Evolutionary conservation across 2,329 filamentous ascomycete genomes (phyloP), one percentile per base, ranked within the genome.

Genomic region (Penicillium sp.): DNA sequence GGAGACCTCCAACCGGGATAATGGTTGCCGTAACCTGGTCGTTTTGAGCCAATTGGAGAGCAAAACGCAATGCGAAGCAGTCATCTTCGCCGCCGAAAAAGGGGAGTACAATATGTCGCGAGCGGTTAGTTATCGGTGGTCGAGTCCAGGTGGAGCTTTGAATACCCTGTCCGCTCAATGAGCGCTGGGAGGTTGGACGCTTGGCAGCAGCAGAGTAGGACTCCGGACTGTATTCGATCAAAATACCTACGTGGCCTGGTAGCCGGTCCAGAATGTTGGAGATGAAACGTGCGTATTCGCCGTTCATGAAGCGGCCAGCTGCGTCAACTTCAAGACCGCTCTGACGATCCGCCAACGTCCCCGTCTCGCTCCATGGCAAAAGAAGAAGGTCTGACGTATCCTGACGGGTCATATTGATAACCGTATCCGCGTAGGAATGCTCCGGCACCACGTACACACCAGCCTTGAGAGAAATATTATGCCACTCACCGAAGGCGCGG

Each of bases 11-110:
- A 24, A 89, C 78, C 54, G 85, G 84, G 1, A 88, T 76, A 28
- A 96, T 81, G 0, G 89, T 92, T 0, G 86, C 89, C 0, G 89
- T 92, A 24, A 96, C 84, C 39, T 88, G 83, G 4, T 83, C 80
- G 63, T 91, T 94, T 67, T 87, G 85, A 0, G 87, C 89, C 0
- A 99, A 80, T 65, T 96, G 92, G 3, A 97, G 78, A 3, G 92
- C 87, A 22, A 97, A 82, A 1, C 86, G 80, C 0, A 97, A 79
- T 0, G 91, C 92, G 4, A 87, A 83, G 7, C 84, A 82, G 64
- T 96, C 92, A 65, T 99, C 94, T 1, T 79, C 75, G 8, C 89
- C 89, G 16, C 92, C 92, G 53, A 96, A 86, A 72, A 90, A 97
- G 0, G 92, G 88, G 48, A 95, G 78, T 68, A 95, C 92, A 58